Percentiles rank a stretch among this genome's conserved stretches.
Conservation (phyloP, 2,329 filamentous ascomycete genomes). For the Ceratocystis harringtonii region DNA sequence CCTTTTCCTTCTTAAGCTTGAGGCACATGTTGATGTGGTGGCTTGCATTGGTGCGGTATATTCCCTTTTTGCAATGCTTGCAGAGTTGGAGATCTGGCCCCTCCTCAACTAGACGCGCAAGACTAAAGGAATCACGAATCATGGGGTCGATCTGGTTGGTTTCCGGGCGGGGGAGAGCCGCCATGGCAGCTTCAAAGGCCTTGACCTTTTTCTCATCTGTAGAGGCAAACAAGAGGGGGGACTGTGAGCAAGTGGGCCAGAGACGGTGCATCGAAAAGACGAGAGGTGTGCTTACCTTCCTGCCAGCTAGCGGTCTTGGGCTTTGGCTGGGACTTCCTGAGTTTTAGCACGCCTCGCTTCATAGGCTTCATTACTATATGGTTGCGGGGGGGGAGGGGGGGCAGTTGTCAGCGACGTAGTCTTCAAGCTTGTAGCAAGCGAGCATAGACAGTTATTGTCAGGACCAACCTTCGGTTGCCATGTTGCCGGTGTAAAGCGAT, state of each 20-base stretch:
- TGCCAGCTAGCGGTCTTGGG: slow-evolving; percentile 42
- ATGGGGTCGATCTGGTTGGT: slow-evolving; percentile 59
- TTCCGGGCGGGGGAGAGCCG: slow-evolving; percentile 38
- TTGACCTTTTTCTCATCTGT: slow-evolving; percentile 42
- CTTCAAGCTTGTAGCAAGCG: not conserved
- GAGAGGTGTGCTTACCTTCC: slow-evolving; percentile 49
- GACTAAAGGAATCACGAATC: slow-evolving; percentile 64
- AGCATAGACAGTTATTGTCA: not conserved
- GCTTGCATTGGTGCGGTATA: slow-evolving; percentile 59
- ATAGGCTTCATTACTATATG: not conserved
- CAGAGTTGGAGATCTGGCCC: slow-evolving; percentile 65
- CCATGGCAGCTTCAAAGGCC: slow-evolving; percentile 29
- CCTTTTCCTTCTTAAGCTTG: slow-evolving; percentile 69
- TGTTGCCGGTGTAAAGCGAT: not conserved
- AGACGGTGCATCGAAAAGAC: not conserved
- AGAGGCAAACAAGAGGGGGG: not conserved
- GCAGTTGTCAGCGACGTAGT: not conserved
- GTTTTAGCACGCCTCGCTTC: slow-evolving; percentile 35
- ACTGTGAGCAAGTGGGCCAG: slow-evolving; percentile 23
- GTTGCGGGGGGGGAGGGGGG: not conserved
- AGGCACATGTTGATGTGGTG: slow-evolving; percentile 74
- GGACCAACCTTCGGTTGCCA: slow-evolving; percentile 5
- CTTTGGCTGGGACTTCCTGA: slow-evolving; percentile 49
- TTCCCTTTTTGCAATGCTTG: slow-evolving; percentile 86
- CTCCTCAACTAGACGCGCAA: slow-evolving; percentile 69